phyloP scores from a whole-genome alignment of 352 stramenopile species.

The Halophytophthora batemanensis region DNA sequence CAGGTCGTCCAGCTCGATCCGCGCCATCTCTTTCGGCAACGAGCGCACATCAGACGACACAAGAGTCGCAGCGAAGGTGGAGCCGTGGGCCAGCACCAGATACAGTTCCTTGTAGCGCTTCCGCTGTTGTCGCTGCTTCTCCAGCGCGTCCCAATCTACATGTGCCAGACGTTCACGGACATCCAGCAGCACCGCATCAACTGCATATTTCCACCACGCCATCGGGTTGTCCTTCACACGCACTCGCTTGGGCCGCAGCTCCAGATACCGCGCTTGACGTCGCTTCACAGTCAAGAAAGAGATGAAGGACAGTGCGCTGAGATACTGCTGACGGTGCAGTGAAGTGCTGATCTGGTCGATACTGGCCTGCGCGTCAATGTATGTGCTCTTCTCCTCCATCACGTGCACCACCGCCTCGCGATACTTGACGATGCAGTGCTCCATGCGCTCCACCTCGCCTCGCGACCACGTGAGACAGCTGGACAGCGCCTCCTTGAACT shows the following conservation, averaged over 20 bases:
- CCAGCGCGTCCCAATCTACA: conserved; percentile 61
- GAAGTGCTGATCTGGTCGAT: conserved; percentile 75
- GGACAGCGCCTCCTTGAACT: conserved; percentile 71
- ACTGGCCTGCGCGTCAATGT: conserved; percentile 69
- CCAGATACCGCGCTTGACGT: conserved; percentile 53
- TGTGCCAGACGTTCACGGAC: conserved; percentile 65
- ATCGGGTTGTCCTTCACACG: conserved; percentile 45
- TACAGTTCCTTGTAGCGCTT: conserved; percentile 69
- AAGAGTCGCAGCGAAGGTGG: conserved; percentile 28
- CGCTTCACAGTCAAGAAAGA: conserved; percentile 70
- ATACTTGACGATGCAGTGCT: conserved; percentile 62
- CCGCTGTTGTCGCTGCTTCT: conserved; percentile 30
- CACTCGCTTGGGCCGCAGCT: conserved; percentile 46
- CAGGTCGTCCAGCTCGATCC: conserved; percentile 56
- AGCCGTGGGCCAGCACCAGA: conserved; percentile 24
- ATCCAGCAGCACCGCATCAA: conserved; percentile 67
- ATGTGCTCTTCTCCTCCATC: conserved; percentile 88
- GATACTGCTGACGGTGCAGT: conserved; percentile 64
- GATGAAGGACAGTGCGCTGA: conserved; percentile 66
- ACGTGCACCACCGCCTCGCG: conserved; percentile 78
- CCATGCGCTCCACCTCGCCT: conserved; percentile 56
- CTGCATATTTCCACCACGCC: conserved; percentile 78
- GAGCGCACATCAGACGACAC: conserved; percentile 36
- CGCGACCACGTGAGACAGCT: conserved; percentile 78
- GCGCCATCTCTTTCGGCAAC: conserved; percentile 47